phyloP scores from a whole-genome alignment of 352 stramenopile species.

The Globisporangium recalcitrans region DNA sequence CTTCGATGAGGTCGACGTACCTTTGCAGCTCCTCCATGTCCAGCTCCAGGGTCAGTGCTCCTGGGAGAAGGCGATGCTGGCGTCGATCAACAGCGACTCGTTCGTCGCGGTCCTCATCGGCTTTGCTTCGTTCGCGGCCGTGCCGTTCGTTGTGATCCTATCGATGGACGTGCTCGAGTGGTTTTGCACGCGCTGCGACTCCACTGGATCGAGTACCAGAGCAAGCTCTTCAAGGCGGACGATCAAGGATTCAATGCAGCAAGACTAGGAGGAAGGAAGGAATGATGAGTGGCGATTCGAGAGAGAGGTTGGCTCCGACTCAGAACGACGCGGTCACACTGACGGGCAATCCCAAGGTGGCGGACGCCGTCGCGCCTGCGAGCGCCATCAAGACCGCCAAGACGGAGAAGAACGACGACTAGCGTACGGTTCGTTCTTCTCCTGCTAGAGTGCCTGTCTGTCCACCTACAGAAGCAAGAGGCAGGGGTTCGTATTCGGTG shows the following conservation, averaged over 20 bases:
- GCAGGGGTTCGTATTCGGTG: too few relatives aligned
- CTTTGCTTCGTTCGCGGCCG: slow-evolving; percentile 89
- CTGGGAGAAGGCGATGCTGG: slow-evolving; percentile 98
- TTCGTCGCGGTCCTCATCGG: slow-evolving; percentile 95
- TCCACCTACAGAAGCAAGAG: too few relatives aligned
- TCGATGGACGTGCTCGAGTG: slow-evolving; percentile 99
- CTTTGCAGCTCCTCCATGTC: neutral
- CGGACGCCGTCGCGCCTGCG: neutral
- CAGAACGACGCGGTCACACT: slow-evolving; percentile 9
- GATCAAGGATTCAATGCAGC: too few relatives aligned
- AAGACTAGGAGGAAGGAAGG: too few relatives aligned
- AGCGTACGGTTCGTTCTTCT: too few relatives aligned
- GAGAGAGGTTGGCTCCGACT: slow-evolving; percentile 2
- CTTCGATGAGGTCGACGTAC: neutral
- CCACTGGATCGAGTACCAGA: slow-evolving; percentile 99
- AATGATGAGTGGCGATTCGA: too few relatives aligned
- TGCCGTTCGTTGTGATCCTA: slow-evolving; percentile 97
- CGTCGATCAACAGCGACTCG: slow-evolving; percentile 95
- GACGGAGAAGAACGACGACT: too few relatives aligned
- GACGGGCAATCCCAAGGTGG: neutral
- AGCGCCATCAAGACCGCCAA: neutral
- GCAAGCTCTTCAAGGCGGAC: slow-evolving; percentile 99
- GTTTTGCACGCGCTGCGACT: slow-evolving; percentile 99
- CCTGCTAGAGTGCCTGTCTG: too few relatives aligned
- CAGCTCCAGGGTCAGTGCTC: slow-evolving; percentile 63